Conservation (phyloP, 2,329 filamentous ascomycete genomes). For the Clarireedia monteithiana region DNA sequence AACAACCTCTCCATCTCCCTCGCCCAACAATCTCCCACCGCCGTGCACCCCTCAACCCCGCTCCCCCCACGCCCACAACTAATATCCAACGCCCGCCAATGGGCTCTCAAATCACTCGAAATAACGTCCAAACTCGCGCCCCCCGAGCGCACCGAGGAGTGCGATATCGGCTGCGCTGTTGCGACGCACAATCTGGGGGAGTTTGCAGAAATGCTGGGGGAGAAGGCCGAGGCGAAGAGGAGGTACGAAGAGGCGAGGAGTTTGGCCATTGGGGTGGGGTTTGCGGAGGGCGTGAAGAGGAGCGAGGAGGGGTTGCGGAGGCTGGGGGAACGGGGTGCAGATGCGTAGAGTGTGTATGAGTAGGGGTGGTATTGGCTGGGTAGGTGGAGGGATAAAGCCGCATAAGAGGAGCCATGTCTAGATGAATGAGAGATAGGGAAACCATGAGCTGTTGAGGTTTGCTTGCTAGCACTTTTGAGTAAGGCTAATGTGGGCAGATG, state of each 20-base stretch:
- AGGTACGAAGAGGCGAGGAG: constrained; percentile 62
- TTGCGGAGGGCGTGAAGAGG: constrained; percentile 43
- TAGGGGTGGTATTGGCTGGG: not conserved
- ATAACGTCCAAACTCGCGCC: constrained; percentile 58
- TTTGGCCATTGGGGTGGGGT: constrained; percentile 48
- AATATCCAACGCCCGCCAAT: constrained; percentile 63
- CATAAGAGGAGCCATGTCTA: too few relatives aligned
- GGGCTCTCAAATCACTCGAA: constrained; percentile 70
- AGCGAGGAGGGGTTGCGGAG: constrained; percentile 43
- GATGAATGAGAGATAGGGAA: too few relatives aligned
- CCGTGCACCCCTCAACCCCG: constrained; percentile 28
- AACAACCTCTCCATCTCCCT: not conserved
- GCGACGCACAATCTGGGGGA: constrained; percentile 84
- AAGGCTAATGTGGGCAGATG: too few relatives aligned
- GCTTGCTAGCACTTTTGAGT: too few relatives aligned
- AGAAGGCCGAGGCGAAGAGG: constrained; percentile 54
- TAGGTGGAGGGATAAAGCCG: not conserved
- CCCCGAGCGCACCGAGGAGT: constrained; percentile 65
- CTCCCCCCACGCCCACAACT: constrained; percentile 51
- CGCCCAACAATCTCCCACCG: constrained; percentile 21
- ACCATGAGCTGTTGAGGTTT: too few relatives aligned
- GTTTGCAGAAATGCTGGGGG: constrained; percentile 68
- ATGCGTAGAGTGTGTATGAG: not conserved
- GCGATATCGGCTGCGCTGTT: constrained; percentile 74
- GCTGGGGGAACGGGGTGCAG: not conserved